Evolutionary conservation across 441 rosid genomes (phyloP).

Genomic region (Euphorbia corollata): DNA sequence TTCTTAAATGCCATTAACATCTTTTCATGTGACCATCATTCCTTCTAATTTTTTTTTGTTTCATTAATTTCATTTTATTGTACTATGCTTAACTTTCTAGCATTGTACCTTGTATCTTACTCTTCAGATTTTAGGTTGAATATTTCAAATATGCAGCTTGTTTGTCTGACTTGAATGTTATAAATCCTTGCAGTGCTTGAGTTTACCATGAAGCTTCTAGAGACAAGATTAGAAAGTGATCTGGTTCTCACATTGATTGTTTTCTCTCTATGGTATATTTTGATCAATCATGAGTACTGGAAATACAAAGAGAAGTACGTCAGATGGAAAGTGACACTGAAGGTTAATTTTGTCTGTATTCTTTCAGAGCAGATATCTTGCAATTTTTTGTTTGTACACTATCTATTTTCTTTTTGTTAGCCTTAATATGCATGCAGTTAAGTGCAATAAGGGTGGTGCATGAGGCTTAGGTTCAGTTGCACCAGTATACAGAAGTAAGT

Average conservation of each 20-base stretch:
- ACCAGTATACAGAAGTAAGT: background rate
- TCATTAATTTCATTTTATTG: background rate
- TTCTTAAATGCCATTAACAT: background rate
- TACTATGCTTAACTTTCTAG: background rate
- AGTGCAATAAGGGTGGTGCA: background rate
- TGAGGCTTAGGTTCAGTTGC: constrained; percentile 5
- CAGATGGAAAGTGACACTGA: constrained; percentile 81
- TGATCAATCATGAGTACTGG: constrained; percentile 84
- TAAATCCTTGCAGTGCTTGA: constrained; percentile 69
- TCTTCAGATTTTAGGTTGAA: background rate
- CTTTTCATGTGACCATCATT: too few relatives aligned
- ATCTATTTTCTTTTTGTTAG: background rate
- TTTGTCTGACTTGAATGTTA: constrained; percentile 22
- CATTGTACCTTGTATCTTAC: background rate
- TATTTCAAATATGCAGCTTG: background rate
- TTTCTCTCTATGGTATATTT: constrained; percentile 74
- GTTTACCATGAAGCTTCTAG: constrained; percentile 66
- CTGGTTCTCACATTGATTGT: constrained; percentile 53
- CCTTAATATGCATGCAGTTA: constrained; percentile 1
- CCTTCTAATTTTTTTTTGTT: background rate
- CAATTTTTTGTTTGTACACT: background rate
- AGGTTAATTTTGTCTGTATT: constrained; percentile 35
- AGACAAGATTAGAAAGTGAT: constrained; percentile 64
- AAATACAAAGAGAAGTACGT: constrained; percentile 58
- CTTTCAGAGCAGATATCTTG: background rate